Evolutionary conservation across 768 basidiomycete species (phyloP), one percentile per base, ranked within the genome.

Genomic region (Podaxis carcinomalis): DNA sequence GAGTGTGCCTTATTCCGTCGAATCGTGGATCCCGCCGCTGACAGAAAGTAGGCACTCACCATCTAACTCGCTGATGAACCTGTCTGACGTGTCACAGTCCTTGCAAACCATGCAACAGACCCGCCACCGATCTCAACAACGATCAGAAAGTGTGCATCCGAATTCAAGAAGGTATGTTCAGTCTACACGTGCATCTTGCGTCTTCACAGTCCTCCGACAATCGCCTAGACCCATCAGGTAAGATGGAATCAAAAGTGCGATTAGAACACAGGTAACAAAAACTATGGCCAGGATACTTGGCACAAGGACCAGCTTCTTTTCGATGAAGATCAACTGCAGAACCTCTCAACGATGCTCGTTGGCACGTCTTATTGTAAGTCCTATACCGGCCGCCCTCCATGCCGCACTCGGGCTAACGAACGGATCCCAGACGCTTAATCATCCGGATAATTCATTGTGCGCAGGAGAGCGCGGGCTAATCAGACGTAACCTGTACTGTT

Each of bases 1-100:
- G 70, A 95, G 95, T 60, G 91, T 90, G 74, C 95, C 95, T 11
- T 97, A 96, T 76, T 93, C 94, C 10, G 90, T 97, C 2, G 95
- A 96, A 67, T 80, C 86, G 49, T 98, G 94, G 89, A 87, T 96
- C 82, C 90, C 90, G 32, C 77, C 88, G 19, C 78, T 92, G 56
- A 90, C 89, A 37, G 90, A 92, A 78, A 83, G 90, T 89, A 66
- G 42, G 77, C 65, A 56, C 40, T n/a, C 7, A 56, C 54, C 21
- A 51, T 53, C 65, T 62, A 52, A 49, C 57, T 56, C 47, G 28
- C 49, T 56, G 14, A 36, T 46, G 23, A 57, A 32, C 23, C 47
- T 44, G 32, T 27, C 58, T 28, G 13, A 23, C 21, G 6, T 10
- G 40, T 60, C 58, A 35, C 65, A 92, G 90, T 90, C 27, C 79